Conservation (phyloP, 2,329 filamentous ascomycete genomes). For the Septoria linicola region DNA sequence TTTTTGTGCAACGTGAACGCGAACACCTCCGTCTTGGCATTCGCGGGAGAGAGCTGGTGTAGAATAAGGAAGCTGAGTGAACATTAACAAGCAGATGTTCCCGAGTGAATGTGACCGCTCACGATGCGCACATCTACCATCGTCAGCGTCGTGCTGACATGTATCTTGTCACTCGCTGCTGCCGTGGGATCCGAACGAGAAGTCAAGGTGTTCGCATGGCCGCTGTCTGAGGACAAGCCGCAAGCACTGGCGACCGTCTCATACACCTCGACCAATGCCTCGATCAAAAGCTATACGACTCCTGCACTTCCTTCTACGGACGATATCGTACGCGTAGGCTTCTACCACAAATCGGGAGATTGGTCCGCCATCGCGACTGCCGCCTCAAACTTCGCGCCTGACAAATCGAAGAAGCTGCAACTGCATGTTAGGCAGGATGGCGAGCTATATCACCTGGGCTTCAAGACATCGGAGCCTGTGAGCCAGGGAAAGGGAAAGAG, state of each 20-base stretch:
- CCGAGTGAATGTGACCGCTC: too few relatives aligned
- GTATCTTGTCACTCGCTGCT: conserved; percentile 37
- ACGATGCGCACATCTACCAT: conserved; percentile 41
- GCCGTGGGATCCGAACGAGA: conserved; percentile 29
- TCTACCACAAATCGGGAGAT: conserved; percentile 40
- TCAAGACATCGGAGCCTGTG: conserved; percentile 38
- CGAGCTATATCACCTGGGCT: conserved; percentile 47
- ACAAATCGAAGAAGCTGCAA: conserved; percentile 46
- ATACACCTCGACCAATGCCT: conserved; percentile 43
- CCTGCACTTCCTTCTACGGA: conserved; percentile 36
- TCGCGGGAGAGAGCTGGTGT: background rate
- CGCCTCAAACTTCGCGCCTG: conserved; percentile 43
- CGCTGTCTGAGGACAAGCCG: conserved; percentile 38
- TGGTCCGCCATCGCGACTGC: conserved; percentile 50
- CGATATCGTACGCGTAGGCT: conserved; percentile 46
- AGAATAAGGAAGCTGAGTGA: background rate
- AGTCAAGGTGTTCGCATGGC: conserved; percentile 41
- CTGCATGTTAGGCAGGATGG: conserved; percentile 47
- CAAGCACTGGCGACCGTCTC: conserved; percentile 46
- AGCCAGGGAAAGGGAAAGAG: conserved; percentile 19
- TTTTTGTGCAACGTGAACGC: background rate
- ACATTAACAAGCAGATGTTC: conserved; percentile 4
- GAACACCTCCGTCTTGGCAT: conserved; percentile 10
- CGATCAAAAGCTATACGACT: conserved; percentile 41
- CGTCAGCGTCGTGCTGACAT: conserved; percentile 38